Evolutionary conservation across 495 filamentous ascomycete genomes (phyloP).

Genomic region (Aspergillus bertholletiae): DNA sequence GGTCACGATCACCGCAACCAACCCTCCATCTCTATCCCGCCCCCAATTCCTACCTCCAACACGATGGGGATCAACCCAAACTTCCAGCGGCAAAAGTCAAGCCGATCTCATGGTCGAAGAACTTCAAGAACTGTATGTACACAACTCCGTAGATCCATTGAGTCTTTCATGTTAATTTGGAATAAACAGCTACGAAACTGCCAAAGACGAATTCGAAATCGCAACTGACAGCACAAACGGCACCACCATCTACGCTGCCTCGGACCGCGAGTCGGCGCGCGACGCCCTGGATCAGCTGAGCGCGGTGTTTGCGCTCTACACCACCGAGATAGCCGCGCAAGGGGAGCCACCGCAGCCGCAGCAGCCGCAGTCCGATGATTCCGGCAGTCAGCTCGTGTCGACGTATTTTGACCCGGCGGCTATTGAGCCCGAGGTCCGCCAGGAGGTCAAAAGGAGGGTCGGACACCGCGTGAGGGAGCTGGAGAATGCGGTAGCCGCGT

Average conservation of each 20-base stretch:
- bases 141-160: too few relatives aligned
- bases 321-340: slow-evolving; percentile 7
- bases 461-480: slow-evolving; percentile 42
- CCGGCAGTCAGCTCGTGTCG: slow-evolving; percentile 18
- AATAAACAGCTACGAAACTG: slow-evolving; percentile 36
- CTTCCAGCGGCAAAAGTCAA: slow-evolving; percentile 17
- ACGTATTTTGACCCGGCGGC: slow-evolving; percentile 32
- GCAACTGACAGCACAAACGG: slow-evolving; percentile 42
- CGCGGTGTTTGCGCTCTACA: slow-evolving; percentile 36
- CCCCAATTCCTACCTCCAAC: background rate
- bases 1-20: background rate
- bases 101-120: slow-evolving; percentile 37
- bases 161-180: too few relatives aligned
- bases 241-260: slow-evolving; percentile 45
- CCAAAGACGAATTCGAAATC: slow-evolving; percentile 48
- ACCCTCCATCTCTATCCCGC: background rate
- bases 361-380: slow-evolving; percentile 4
- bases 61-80: too few relatives aligned
- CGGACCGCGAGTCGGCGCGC: slow-evolving; percentile 42
- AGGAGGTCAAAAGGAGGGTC: slow-evolving; percentile 38
- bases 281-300: slow-evolving; percentile 39
- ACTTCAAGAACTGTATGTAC: background rate
- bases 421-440: slow-evolving; percentile 22
- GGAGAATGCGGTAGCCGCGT: slow-evolving; percentile 35
- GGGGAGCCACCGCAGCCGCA: slow-evolving; percentile 5